Conservation (phyloP, 1,284 basidiomycete genomes). For the Ustilago sp. region DNA sequence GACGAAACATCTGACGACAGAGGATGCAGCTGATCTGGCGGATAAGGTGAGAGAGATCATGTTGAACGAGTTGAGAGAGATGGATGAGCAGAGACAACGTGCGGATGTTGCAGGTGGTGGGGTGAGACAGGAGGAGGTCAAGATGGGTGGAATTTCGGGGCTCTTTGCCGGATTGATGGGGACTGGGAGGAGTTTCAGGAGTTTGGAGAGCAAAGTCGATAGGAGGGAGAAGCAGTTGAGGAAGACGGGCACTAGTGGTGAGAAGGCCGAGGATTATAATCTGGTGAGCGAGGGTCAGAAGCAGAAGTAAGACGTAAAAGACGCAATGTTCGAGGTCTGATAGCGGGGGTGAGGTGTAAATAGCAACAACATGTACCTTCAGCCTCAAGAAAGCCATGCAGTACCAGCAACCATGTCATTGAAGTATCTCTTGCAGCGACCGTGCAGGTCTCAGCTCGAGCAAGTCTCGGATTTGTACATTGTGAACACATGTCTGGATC, state of each 20-base stretch:
- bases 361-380: background rate
- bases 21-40: slow-evolving; percentile 77
- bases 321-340: background rate
- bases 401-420: background rate
- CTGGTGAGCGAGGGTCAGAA: slow-evolving; percentile 50
- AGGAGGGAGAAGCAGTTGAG: slow-evolving; percentile 32
- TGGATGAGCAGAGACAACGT: slow-evolving; percentile 49
- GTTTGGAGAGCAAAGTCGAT: slow-evolving; percentile 23
- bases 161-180: slow-evolving; percentile 41
- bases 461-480: background rate
- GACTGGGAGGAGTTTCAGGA: slow-evolving; percentile 16
- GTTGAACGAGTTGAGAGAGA: slow-evolving; percentile 46
- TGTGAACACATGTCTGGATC: background rate
- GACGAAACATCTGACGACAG: slow-evolving; percentile 77
- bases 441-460: no score
- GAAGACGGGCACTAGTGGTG: slow-evolving; percentile 33
- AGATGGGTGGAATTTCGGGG: slow-evolving; percentile 41
- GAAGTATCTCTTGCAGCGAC: background rate
- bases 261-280: slow-evolving; percentile 51
- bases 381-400: background rate
- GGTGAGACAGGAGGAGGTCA: slow-evolving; percentile 17
- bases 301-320: slow-evolving; percentile 6
- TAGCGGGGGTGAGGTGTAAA: no score
- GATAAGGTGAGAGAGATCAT: slow-evolving; percentile 73
- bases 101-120: slow-evolving; percentile 9